Conservation (phyloP, 306 rosid species). For the Chamaecrista fasciculata region DNA sequence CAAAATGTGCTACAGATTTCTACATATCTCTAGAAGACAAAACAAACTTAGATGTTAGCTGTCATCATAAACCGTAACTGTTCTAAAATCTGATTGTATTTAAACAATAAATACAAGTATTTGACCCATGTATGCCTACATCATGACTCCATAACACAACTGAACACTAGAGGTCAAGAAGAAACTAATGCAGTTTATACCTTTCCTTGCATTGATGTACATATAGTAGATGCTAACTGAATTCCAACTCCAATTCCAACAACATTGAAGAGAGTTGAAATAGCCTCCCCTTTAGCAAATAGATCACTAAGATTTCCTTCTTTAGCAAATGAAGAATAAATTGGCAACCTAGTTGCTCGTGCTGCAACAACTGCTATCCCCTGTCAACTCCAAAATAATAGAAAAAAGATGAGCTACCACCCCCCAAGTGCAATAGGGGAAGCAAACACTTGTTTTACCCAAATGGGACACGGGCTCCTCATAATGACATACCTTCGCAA, state of each 20-base stretch:
- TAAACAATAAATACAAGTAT: background rate
- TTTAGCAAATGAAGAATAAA: conserved; percentile 95
- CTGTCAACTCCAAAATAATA: conserved; percentile 45
- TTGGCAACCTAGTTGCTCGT: conserved; percentile 97
- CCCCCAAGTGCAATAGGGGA: background rate
- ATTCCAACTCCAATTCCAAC: conserved; percentile 90
- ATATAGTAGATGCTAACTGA: conserved; percentile 87
- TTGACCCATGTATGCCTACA: background rate
- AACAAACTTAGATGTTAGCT: background rate
- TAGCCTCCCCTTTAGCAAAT: conserved; percentile 98
- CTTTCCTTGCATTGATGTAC: conserved; percentile 93
- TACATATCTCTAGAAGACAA: conserved; percentile 14
- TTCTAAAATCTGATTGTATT: background rate
- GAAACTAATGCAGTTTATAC: conserved; percentile 37
- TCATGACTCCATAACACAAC: background rate
- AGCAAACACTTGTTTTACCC: background rate
- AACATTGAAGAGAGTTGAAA: conserved; percentile 91
- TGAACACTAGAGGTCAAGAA: conserved; percentile 6
- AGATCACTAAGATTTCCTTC: conserved; percentile 99
- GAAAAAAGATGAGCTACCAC: background rate
- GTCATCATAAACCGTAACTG: background rate
- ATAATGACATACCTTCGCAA: conserved; percentile 63
- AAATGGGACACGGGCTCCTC: background rate
- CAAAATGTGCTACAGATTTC: conserved; percentile 17
- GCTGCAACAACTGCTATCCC: conserved; percentile 99